Conservation (phyloP, 2,329 filamentous ascomycete genomes). For the Monosporascus sp. region DNA sequence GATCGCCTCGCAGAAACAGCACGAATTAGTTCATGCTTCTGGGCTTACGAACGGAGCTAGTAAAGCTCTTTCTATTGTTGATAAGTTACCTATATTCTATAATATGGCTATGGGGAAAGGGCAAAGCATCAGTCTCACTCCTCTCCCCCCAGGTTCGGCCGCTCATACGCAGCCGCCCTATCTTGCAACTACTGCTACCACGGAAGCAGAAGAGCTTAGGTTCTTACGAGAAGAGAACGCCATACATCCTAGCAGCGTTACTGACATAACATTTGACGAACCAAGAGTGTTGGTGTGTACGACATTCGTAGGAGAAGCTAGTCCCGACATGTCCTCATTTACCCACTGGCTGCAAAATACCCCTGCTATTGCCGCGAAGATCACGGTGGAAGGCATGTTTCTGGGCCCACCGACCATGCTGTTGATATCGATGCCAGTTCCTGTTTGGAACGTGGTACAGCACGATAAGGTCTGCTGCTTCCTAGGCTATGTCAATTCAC, state of each 20-base stretch:
- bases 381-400: constrained; percentile 63
- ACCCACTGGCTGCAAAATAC: constrained; percentile 60
- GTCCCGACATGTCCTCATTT: constrained; percentile 60
- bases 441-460: constrained; percentile 59
- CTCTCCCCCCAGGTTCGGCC: constrained; percentile 30
- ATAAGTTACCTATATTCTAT: constrained; percentile 46
- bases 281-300: constrained; percentile 60
- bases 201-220: constrained; percentile 19
- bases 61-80: constrained; percentile 28
- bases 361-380: constrained; percentile 50
- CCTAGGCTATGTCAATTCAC: constrained; percentile 59
- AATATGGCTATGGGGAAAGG: constrained; percentile 49
- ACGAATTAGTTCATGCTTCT: constrained; percentile 36
- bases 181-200: constrained; percentile 19
- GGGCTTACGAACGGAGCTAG: constrained; percentile 40
- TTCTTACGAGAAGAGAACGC: constrained; percentile 32
- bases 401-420: constrained; percentile 61
- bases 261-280: constrained; percentile 57
- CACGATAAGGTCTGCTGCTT: constrained; percentile 63
- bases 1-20: constrained; percentile 38
- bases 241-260: constrained; percentile 42
- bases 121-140: constrained; percentile 48
- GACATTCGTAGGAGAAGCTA: constrained; percentile 60
- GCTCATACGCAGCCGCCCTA: constrained; percentile 25
- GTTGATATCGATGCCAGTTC: constrained; percentile 59